Conservation (phyloP, 352 stramenopile species). For the Pythium sp. region DNA sequence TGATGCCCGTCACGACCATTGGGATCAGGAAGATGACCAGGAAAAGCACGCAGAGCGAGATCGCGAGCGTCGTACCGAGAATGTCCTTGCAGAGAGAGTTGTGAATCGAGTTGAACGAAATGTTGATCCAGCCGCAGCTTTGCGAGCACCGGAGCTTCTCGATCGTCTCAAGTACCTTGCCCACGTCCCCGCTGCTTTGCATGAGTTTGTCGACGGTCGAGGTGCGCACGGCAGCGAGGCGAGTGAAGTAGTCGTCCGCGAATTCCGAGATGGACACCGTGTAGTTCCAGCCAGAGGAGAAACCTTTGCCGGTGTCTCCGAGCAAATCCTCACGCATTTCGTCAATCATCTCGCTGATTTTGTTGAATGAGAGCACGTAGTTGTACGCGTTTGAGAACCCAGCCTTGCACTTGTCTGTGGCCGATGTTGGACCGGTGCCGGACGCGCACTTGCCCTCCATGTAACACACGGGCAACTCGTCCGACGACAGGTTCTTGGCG, state of each 20-base stretch:
- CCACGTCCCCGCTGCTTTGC: slow-evolving; percentile 42
- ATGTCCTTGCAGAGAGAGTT: slow-evolving; percentile 70
- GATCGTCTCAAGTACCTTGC: slow-evolving; percentile 49
- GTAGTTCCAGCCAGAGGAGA: slow-evolving; percentile 63
- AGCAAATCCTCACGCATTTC: slow-evolving; percentile 75
- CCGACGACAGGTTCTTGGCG: slow-evolving; percentile 28
- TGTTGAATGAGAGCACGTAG: slow-evolving; percentile 58
- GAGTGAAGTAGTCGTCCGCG: slow-evolving; percentile 51
- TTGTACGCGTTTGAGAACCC: slow-evolving; percentile 55
- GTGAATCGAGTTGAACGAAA: slow-evolving; percentile 79
- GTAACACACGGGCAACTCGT: slow-evolving; percentile 55
- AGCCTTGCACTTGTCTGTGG: slow-evolving; percentile 41
- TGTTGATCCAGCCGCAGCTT: slow-evolving; percentile 79
- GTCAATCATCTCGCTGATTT: slow-evolving; percentile 55
- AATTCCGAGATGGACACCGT: slow-evolving; percentile 64
- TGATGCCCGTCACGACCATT: slow-evolving; percentile 65
- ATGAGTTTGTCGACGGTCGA: slow-evolving; percentile 40
- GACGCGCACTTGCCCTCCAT: slow-evolving; percentile 52
- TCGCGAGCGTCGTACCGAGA: slow-evolving; percentile 71
- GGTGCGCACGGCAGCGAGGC: slow-evolving; percentile 39
- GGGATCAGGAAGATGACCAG: slow-evolving; percentile 72
- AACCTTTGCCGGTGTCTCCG: slow-evolving; percentile 58
- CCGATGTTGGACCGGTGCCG: slow-evolving; percentile 7
- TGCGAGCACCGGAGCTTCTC: slow-evolving; percentile 69
- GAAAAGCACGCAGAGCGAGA: slow-evolving; percentile 77